Conservation (phyloP, 306 rosid species). For the Boehmeria nivea region DNA sequence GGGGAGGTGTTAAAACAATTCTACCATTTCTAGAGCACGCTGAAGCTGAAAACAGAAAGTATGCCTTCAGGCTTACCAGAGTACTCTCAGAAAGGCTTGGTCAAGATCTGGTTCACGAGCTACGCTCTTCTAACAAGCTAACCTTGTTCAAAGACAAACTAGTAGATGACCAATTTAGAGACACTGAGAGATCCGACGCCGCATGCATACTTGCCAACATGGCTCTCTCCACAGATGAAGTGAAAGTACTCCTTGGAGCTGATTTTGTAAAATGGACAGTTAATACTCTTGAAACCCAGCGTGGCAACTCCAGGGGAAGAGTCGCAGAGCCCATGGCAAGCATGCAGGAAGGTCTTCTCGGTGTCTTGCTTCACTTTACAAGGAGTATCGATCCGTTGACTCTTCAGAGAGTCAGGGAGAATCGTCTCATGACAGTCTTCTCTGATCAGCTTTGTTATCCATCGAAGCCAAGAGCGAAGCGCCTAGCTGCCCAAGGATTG, state of each 20-base stretch:
- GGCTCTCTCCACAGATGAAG: slow-evolving; percentile 38
- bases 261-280: slow-evolving; percentile 40
- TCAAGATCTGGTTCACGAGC: slow-evolving; percentile 40
- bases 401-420: slow-evolving; percentile 33
- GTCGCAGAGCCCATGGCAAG: slow-evolving; percentile 29
- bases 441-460: slow-evolving; percentile 39
- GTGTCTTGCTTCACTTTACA: slow-evolving; percentile 43
- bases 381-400: slow-evolving; percentile 32
- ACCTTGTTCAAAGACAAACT: slow-evolving; percentile 38
- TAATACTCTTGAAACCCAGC: slow-evolving; percentile 30
- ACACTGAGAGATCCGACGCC: slow-evolving; percentile 47
- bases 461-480: slow-evolving; percentile 42
- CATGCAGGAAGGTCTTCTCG: slow-evolving; percentile 60
- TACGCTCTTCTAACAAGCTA: slow-evolving; percentile 38
- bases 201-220: slow-evolving; percentile 49
- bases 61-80: slow-evolving; percentile 44
- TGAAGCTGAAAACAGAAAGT: slow-evolving; percentile 42
- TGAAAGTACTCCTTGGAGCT: slow-evolving; percentile 37
- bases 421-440: slow-evolving; percentile 41
- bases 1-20: slow-evolving; percentile 37
- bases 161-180: slow-evolving; percentile 33
- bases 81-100: slow-evolving; percentile 42
- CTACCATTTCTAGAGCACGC: slow-evolving; percentile 39
- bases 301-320: slow-evolving; percentile 27
- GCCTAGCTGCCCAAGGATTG: slow-evolving; percentile 42